A percentile compares a stretch with the other conserved stretches of the same genome.
These are phyloP conservation scores for Tetrahymena thermophila DNA, from an alignment of 73 alveolate species.

Conservation along the genomic window DNA sequence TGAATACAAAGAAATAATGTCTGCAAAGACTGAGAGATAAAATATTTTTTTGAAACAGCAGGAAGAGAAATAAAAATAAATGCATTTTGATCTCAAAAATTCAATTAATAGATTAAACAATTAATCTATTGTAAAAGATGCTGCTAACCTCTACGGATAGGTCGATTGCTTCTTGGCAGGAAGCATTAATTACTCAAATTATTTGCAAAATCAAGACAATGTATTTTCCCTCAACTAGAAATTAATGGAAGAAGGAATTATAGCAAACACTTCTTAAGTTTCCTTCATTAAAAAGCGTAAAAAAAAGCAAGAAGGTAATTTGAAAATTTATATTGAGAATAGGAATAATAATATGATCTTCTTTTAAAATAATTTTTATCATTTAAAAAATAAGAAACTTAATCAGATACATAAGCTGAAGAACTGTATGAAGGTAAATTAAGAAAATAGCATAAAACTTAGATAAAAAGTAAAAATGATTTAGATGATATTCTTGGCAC, in stretches of 20 bases:
- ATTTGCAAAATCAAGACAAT: neutral
- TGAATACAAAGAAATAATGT: neutral
- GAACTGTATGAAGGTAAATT: neutral
- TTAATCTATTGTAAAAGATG: neutral
- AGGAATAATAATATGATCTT: no score
- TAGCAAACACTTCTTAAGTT: neutral
- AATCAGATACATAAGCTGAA: neutral
- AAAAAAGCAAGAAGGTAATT: neutral
- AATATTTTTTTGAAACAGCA: neutral
- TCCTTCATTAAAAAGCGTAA: neutral
- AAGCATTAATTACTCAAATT: neutral
- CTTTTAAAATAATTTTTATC: neutral
- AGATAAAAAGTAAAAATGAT: neutral
- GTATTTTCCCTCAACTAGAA: neutral
- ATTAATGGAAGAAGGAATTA: neutral
- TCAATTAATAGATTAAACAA: neutral
- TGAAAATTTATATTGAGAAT: neutral
- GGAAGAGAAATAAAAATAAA: neutral
- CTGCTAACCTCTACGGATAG: neutral
- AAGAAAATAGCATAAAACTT: neutral
- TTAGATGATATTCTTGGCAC: neutral
- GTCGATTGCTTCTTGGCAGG: neutral
- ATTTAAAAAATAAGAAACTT: neutral
- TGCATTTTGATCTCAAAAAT: neutral
- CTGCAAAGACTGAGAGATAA: neutral